phyloP scores from a whole-genome alignment of 768 basidiomycete species.

The Russula compacta region DNA sequence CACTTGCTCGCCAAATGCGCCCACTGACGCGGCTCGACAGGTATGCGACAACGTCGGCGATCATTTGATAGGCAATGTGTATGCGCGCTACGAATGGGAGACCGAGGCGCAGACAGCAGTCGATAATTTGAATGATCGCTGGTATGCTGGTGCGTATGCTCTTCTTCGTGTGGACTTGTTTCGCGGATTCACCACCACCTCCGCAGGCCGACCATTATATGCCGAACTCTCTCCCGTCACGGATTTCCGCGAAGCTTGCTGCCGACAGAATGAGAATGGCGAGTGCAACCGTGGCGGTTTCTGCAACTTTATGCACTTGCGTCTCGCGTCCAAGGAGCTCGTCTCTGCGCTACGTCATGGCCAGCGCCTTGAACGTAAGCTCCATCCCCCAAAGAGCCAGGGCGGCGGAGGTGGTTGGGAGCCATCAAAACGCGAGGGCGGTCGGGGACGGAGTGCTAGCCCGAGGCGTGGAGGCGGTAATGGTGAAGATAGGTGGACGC shows the following conservation, averaged over 20 bases:
- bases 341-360: slow-evolving; percentile 71
- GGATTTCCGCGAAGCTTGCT: slow-evolving; percentile 98
- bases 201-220: slow-evolving; percentile 79
- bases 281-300: slow-evolving; percentile 97
- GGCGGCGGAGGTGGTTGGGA: slow-evolving; percentile 79
- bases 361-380: slow-evolving; percentile 72
- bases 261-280: slow-evolving; percentile 97
- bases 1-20: not conserved
- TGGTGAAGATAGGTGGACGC: slow-evolving; percentile 59
- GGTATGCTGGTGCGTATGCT: slow-evolving; percentile 87
- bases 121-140: slow-evolving; percentile 87
- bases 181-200: not conserved
- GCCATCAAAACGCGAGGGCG: slow-evolving; percentile 58
- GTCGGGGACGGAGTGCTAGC: slow-evolving; percentile 65
- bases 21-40: slow-evolving; percentile 28
- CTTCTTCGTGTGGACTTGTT: not conserved
- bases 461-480: slow-evolving; percentile 53
- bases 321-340: slow-evolving; percentile 77
- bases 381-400: slow-evolving; percentile 56
- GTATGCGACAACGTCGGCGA: slow-evolving; percentile 99
- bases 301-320: slow-evolving; percentile 98
- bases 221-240: slow-evolving; percentile 98
- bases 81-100: slow-evolving; percentile 98
- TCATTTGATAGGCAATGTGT: slow-evolving; percentile 95
- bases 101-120: slow-evolving; percentile 93